Base-by-base conservation (phyloP, 441 rosid species). In the Croton setiger region DNA sequence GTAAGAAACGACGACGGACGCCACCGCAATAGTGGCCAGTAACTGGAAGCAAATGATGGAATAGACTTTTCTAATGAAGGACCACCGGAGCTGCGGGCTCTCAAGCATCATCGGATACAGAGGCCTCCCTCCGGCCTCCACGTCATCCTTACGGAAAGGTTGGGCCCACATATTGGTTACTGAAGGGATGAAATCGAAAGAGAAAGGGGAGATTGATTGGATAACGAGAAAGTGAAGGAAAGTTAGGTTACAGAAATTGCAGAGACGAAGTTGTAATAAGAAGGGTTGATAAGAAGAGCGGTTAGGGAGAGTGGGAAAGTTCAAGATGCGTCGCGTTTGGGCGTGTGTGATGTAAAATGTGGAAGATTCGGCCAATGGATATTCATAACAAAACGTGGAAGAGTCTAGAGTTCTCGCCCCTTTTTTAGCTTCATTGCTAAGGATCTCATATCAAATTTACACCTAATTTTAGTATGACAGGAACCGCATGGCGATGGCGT, bases 71-170 rank as follows among this genome's bases (percentile, higher is more conserved):
- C 98, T 81, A 21, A 93, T 93, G 60, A 93, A 93, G 12, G 88
- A 76, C 98, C 98, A 93, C 20, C 98, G 84, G 69, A 93, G 84
- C 80, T 91, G 82, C 37, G 97, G 93, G 58, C 83, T 80, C 72
- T 93, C 98, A 0, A 85, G 74, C 98, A 93, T 91, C 89, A 72
- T 76, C 64, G 98, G 98, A 72, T 89, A 91, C 77, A 93, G 79
- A 63, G 92, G 80, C 70, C 79, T 79, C 4, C 86, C 63, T 36
- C 85, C 87, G 23, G 81, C 64, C 79, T 91, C 98, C 83, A 83
- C 68, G 77, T 93, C 96, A 61, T 10, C 31, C 81, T 87, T 91
- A 54, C 83, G 64, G 76, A 62, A 72, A 12, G 86, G 78, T 39
- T 78, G 94, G 35, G 47, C 63, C 90, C 90, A 93, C 88, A 87